Evolutionary conservation across 495 filamentous ascomycete species (phyloP).

Genomic region (Aspergillus mulundensis): DNA sequence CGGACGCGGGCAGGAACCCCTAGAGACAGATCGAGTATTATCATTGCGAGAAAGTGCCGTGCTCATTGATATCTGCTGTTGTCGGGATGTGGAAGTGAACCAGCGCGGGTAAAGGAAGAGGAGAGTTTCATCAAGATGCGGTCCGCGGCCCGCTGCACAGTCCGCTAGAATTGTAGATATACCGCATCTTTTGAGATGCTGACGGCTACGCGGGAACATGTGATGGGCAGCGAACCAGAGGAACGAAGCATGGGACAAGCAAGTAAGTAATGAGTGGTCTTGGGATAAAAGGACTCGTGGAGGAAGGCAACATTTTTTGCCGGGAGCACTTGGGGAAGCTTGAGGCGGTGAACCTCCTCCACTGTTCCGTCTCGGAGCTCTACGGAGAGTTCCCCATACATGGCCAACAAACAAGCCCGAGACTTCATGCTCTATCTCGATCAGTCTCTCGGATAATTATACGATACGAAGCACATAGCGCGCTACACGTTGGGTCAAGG

Average conservation of each 20-base stretch:
- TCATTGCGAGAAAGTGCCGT: not conserved
- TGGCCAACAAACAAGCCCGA: no score
- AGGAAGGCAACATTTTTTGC: constrained; percentile 1
- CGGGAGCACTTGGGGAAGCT: not conserved
- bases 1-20: not conserved
- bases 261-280: not conserved
- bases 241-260: not conserved
- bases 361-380: not conserved
- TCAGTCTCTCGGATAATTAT: not conserved
- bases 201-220: constrained; percentile 41
- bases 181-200: constrained; percentile 39
- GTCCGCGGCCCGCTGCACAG: constrained; percentile 22
- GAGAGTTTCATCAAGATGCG: constrained; percentile 36
- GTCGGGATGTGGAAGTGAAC: constrained; percentile 28
- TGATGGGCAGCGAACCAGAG: constrained; percentile 13
- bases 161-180: constrained; percentile 32
- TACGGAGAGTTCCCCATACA: no score
- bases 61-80: constrained; percentile 18
- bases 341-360: not conserved
- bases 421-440: no score
- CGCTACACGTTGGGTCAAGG: not conserved
- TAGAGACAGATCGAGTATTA: not conserved
- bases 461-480: not conserved
- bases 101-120: constrained; percentile 47
- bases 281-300: not conserved